Percentiles rank a stretch among this genome's conserved stretches.
Conservation (phyloP, 2,329 filamentous ascomycete species). For the Cercospora sp. region DNA sequence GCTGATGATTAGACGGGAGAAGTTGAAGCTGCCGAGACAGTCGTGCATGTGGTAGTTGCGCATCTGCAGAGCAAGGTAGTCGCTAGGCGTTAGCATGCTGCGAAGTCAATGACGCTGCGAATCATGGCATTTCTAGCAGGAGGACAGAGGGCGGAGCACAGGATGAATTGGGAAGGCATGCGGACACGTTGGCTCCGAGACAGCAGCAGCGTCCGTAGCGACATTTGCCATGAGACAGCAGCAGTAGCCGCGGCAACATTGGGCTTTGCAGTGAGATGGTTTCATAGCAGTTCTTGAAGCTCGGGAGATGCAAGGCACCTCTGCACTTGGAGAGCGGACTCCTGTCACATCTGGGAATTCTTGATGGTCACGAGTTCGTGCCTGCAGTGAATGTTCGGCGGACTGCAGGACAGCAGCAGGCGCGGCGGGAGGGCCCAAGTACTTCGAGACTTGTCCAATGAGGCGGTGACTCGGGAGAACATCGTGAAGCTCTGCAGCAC, state of each 20-base stretch:
- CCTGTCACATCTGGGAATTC: not conserved
- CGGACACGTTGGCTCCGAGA: not conserved
- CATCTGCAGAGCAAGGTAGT: not conserved
- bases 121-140: not conserved
- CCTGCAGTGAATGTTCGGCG: not conserved
- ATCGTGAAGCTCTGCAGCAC: not conserved
- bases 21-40: not conserved
- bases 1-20: not conserved
- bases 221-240: not conserved
- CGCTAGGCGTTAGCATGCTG: not conserved
- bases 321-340: not conserved
- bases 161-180: not conserved
- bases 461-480: slow-evolving; percentile 2
- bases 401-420: not conserved
- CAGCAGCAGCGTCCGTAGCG: not conserved
- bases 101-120: not conserved
- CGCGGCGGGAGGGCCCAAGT: not conserved
- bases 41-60: not conserved
- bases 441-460: not conserved
- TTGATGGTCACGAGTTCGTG: not conserved
- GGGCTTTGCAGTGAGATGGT: not conserved
- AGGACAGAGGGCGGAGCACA: not conserved
- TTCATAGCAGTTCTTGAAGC: not conserved
- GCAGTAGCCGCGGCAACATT: not conserved
- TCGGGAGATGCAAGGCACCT: not conserved